phyloP scores from a whole-genome alignment of 352 stramenopile genomes.

The Globisporangium nunn region DNA sequence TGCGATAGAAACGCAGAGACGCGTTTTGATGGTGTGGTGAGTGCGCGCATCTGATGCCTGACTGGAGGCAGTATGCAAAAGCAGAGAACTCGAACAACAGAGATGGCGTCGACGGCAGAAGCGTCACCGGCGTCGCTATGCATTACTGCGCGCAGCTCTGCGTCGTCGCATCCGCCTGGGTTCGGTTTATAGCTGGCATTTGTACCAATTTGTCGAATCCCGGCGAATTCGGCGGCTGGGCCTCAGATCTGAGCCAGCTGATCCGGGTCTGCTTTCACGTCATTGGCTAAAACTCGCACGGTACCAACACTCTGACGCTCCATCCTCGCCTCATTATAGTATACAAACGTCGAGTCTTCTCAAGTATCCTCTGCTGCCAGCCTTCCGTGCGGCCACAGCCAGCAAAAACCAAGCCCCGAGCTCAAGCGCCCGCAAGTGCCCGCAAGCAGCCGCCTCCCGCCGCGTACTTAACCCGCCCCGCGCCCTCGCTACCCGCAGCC shows the following conservation, averaged over 20 bases:
- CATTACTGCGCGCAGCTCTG: no score
- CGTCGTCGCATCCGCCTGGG: no score
- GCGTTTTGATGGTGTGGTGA: neutral
- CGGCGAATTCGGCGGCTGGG: neutral
- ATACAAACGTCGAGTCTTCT: neutral
- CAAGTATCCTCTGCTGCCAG: neutral
- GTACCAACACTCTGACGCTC: neutral
- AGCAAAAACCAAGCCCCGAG: constrained; percentile 1
- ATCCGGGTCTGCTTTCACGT: neutral
- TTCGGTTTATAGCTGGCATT: neutral
- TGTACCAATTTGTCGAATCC: neutral
- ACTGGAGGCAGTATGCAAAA: neutral
- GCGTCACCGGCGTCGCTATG: no score
- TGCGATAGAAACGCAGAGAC: neutral
- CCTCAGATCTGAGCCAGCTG: neutral
- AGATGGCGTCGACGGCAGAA: no score
- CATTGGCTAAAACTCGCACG: neutral
- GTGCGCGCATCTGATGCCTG: no score
- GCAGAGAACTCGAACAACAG: neutral
- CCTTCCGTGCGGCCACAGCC: neutral
- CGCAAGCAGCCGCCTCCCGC: neutral
- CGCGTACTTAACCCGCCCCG: neutral
- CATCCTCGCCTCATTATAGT: neutral
- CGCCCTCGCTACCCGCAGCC: constrained; percentile 4
- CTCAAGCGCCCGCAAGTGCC: neutral